phyloP scores from a whole-genome alignment of 768 basidiomycete species.

The Clavaria fumosa region DNA sequence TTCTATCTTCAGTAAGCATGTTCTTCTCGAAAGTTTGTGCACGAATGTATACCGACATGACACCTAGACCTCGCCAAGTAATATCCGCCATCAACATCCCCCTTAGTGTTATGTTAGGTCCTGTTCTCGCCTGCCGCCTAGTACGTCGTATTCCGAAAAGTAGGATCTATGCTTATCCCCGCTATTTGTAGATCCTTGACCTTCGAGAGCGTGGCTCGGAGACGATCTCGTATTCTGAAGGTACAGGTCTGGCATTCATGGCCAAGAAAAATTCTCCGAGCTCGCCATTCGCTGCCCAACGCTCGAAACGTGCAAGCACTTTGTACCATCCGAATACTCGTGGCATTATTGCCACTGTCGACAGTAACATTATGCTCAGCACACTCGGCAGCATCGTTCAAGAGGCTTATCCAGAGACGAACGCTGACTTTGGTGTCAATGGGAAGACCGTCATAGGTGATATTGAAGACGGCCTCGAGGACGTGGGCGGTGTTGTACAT shows the following conservation, averaged over 20 bases:
- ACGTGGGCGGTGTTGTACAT: conserved; percentile 1
- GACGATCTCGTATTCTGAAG: conserved; percentile 60
- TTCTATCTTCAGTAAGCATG: conserved; percentile 68
- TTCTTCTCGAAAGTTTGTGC: too few species aligned
- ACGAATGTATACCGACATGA: conserved; percentile 7
- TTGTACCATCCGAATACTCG: conserved; percentile 22
- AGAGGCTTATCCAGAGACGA: conserved; percentile 25
- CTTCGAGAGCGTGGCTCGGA: conserved; percentile 71
- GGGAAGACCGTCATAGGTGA: conserved; percentile 36
- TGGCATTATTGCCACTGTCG: conserved; percentile 35
- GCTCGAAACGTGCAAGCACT: conserved; percentile 25
- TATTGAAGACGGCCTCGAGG: not conserved
- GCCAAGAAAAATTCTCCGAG: conserved; percentile 44
- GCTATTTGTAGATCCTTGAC: conserved; percentile 51
- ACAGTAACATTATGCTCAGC: conserved; percentile 48
- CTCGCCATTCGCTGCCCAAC: conserved; percentile 38
- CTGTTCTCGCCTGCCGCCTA: conserved; percentile 65
- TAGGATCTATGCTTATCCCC: conserved; percentile 2
- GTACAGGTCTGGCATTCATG: conserved; percentile 52
- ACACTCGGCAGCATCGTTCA: conserved; percentile 45
- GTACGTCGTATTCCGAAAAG: conserved; percentile 22
- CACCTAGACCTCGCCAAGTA: conserved; percentile 53
- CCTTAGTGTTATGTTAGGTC: conserved; percentile 70
- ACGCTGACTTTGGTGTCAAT: conserved; percentile 39
- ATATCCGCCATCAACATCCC: conserved; percentile 79